Evolutionary conservation across 2,329 filamentous ascomycete genomes (phyloP), one percentile per base, ranked within the genome.

Genomic region (Aschersonia sp.): DNA sequence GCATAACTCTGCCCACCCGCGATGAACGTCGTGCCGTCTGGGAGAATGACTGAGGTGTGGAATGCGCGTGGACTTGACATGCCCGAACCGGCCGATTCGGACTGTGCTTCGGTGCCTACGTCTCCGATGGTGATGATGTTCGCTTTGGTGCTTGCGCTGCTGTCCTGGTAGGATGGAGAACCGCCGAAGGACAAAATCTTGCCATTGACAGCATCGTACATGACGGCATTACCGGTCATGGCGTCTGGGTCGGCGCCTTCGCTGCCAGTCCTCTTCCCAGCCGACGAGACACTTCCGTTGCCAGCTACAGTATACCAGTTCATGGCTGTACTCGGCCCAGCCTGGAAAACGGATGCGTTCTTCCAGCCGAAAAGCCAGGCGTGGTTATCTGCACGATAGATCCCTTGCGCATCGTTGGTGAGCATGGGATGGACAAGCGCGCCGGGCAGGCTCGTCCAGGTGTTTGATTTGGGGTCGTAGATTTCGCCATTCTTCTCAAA

Each of bases 161-260:
- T 60, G 46, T 67, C 53, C 31, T 69, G 60, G 52, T 78, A 78
- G 35, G 63, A 60, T 0, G 66, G 60, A 1, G 69, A 59, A 6
- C 75, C 76, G 7, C 77, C 76, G 10, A 67, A 60, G 0, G 72
- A 69, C 2, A 79, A 61, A 32, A 79, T 78, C 57, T 77, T 76
- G 32, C 76, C 76, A 1, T 68, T 66, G 48, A 75, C 69, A 31
- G 75, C 74, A 53, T 80, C 75, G 52, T 72, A 80, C 74, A 80
- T 78, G 51, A 75, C 67, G 4, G 70, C 69, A 45, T 69, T 71
- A 9, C 74, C 77, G 49, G 67, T 70, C 77, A 80, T 80, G 3
- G 74, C 67, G 9, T 65, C 58, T 31, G 69, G 67, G 5, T 63
- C 62, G 29, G 59, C 62, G 4, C 74, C 54, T 0, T 74, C 53